Base-by-base conservation (phyloP, 116 monocot genomes). In the Zostera marina region DNA sequence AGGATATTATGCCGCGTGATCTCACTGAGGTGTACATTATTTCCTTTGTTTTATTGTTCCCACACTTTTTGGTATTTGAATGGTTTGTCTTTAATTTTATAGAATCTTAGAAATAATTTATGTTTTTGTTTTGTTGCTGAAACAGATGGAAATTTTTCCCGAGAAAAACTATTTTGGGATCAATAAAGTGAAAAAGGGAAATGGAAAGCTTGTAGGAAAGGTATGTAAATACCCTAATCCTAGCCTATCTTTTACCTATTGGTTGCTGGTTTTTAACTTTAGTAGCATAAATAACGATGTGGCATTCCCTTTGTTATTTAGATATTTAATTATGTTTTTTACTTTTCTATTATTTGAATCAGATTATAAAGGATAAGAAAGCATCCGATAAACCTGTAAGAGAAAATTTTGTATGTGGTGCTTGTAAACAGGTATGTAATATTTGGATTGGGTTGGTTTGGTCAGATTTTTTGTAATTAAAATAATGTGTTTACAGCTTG, bases 391-490 rank as follows among this genome's bases (percentile, higher is more conserved):
- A 77, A 42, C 80, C 90, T 53, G 73, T 74, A 11, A 76, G 94
- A 66, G 94, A 94, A 42, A 64, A 71, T 72, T 80, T 94, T 74
- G 82, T 88, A 19, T 94, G 94, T 63, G 94, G 94, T 65, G 94
- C 94, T 44, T 94, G 94, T 76, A 85, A 88, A 24, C 88, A 85
- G 85, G 94, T 94, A 41, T 48, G 59, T 63, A 51, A 44, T 11
- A 22, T 12, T 46, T 16, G 10, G 22, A 54, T 23, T 58, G 32
- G 38, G 10, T 40, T 15, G 14, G 19, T 39, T 58, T 40, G 40
- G 40, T 7, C 15, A 40, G 11, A 23, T 54, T 21, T 54, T 32
- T 32, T 22, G 25, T 16, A 15, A 58, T 41, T 16, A 40, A 46
- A 1, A 43, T 59, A 74, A 0, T 74, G 9, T 52, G 72, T 21